Conservation (phyloP, 148 eudicot genomes). For the Vaccinium myrtillus region DNA sequence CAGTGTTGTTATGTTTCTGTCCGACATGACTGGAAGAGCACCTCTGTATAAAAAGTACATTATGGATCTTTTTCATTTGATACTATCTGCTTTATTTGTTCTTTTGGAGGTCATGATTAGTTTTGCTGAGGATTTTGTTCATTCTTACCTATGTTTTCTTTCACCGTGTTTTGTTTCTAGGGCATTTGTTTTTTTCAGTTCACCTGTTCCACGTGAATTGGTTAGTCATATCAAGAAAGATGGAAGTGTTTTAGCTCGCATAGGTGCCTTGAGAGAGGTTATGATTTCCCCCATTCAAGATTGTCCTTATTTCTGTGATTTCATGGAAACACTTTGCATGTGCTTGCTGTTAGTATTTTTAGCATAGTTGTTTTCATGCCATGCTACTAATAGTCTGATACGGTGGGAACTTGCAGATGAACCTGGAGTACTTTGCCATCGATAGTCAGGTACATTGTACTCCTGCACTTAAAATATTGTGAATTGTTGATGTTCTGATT, state of each 20-base stretch:
- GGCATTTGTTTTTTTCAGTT: constrained; percentile 93
- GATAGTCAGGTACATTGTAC: constrained; percentile 78
- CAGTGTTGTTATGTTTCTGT: constrained; percentile 79
- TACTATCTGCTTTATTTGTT: background rate
- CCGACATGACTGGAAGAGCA: constrained; percentile 89
- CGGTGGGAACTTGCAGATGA: constrained; percentile 71
- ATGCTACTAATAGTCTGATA: constrained; percentile 15
- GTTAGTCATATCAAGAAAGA: constrained; percentile 73
- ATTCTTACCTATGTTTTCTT: constrained; percentile 10
- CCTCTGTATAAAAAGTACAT: constrained; percentile 86
- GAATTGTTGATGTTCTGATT: background rate
- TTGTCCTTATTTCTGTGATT: constrained; percentile 12
- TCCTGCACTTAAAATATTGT: background rate
- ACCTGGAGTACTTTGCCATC: constrained; percentile 90
- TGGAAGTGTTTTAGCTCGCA: constrained; percentile 60
- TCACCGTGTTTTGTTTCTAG: constrained; percentile 35
- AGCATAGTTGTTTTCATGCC: constrained; percentile 1
- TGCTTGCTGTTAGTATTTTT: constrained; percentile 7
- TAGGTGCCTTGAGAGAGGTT: constrained; percentile 92
- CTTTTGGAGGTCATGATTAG: constrained; percentile 8
- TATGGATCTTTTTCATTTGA: background rate
- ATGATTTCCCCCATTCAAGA: constrained; percentile 4
- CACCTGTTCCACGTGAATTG: constrained; percentile 66
- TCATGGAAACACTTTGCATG: constrained; percentile 8
- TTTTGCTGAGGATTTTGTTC: background rate